Percentiles rank a stretch among this genome's conserved stretches.
These are phyloP conservation scores for Kuraishia cidri DNA, from an alignment of 805 yeast species.

Conservation along the genomic window DNA sequence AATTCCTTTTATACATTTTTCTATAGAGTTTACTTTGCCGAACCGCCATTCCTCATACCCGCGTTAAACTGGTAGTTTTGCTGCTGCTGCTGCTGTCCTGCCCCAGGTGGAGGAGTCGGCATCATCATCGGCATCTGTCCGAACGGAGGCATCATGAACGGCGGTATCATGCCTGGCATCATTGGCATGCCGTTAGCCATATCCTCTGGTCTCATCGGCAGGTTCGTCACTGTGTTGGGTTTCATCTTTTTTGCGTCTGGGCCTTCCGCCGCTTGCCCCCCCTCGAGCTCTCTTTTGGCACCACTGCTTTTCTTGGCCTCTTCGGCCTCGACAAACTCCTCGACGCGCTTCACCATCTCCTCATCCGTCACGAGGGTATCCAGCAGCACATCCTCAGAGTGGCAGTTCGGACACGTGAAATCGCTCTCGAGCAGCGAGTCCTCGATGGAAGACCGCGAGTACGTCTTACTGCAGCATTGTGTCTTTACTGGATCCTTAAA, in stretches of 20 bases:
- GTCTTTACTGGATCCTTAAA: slow-evolving; percentile 70
- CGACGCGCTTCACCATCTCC: slow-evolving; percentile 47
- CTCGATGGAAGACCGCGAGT: slow-evolving; percentile 57
- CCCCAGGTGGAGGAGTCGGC: no score
- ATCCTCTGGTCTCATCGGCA: no score
- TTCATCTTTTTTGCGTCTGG: slow-evolving; percentile 1
- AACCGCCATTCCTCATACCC: no score
- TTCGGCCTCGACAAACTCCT: slow-evolving; percentile 31
- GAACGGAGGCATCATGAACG: no score
- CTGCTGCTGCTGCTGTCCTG: no score
- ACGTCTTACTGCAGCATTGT: slow-evolving; percentile 54
- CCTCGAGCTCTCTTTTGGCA: not conserved
- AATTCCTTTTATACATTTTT: no score
- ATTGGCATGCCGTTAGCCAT: no score
- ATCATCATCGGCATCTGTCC: no score
- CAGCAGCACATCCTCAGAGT: slow-evolving; percentile 59
- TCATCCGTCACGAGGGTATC: slow-evolving; percentile 62
- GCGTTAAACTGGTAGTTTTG: no score
- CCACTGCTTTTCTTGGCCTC: slow-evolving; percentile 4
- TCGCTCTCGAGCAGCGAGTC: slow-evolving; percentile 68
- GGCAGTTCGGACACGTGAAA: slow-evolving; percentile 87
- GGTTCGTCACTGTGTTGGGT: no score
- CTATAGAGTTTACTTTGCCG: no score
- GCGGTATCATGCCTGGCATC: no score
- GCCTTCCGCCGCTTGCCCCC: not conserved